Evolutionary conservation across 2,329 filamentous ascomycete genomes (phyloP), one percentile per base, ranked within the genome.

Genomic region (Anthostomella pinea): DNA sequence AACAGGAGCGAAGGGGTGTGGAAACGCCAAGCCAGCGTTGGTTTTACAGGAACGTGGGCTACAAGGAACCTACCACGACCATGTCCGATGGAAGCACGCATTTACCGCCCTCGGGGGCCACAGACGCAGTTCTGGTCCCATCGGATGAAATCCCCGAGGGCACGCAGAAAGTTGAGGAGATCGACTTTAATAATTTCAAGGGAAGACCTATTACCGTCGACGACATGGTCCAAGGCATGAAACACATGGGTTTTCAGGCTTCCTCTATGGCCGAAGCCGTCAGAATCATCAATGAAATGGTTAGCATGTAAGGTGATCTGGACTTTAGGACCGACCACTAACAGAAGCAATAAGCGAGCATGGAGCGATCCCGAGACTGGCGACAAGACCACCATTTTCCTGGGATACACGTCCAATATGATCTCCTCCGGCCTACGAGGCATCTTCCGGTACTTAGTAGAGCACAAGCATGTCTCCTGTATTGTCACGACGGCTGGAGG

Each of bases 341-440:
- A 51, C 53, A 44, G 56, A 31, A 56, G 42, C 48, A 39, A 41
- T 39, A 57, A 69, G 87, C 78, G 88, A 58, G 75, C 77, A 39
- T 97, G 87, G 83, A 74, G 75, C 44, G 85, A 95, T 59, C 79
- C 87, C 1, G 85, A 90, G 56, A 86, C 86, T 2, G 79, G 79
- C 10, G 80, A 85, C 17, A 78, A 78, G 54, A 93, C 93, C 13
- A 97, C 93, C 42, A 91, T 98, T 53, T 97, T 98, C 65, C 79
- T 98, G 7, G 93, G 93, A 39, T 98, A 96, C 68, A 98, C 93
- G 8, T 95, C 88, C 33, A 98, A 98, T 62, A 75, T 98, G 53
- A 96, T 98, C 56, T 97, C 93, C 0, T 98, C 91, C 3, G 93
- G 93, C 7, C 77, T 98, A 19, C 81, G 93, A 35, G 90, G 95